Evolutionary conservation across 129 eudicot species (phyloP).

Genomic region (Cynara cardunculus): DNA sequence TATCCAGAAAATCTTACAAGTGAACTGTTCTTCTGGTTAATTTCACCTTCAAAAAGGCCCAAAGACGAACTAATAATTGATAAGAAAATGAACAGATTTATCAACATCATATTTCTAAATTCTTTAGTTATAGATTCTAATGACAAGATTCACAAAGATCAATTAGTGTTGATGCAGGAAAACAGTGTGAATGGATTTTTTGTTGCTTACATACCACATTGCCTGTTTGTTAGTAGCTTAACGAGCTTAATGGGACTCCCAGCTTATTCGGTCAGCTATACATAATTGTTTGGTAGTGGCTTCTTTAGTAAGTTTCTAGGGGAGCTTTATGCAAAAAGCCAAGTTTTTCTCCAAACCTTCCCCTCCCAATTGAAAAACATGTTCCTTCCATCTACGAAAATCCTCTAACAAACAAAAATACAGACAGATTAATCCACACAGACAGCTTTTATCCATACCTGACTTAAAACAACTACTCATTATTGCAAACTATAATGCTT

Average conservation of each 20-base stretch:
- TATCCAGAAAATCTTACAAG: slow-evolving; percentile 17
- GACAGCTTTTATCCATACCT: neutral
- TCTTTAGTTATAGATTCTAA: neutral
- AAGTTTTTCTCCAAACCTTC: neutral
- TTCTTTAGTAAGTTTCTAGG: neutral
- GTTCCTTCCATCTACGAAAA: neutral
- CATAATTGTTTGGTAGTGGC: neutral
- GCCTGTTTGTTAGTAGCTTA: neutral
- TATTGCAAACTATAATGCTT: neutral
- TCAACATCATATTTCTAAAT: slow-evolving; percentile 3
- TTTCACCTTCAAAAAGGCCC: slow-evolving; percentile 63
- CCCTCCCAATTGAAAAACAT: neutral
- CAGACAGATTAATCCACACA: neutral
- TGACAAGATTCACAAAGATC: neutral
- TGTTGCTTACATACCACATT: neutral
- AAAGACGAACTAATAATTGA: slow-evolving; percentile 25
- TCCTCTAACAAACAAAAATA: neutral
- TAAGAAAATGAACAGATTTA: slow-evolving; percentile 7
- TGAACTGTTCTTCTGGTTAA: slow-evolving; percentile 32
- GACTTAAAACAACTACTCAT: neutral
- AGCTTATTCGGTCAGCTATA: neutral
- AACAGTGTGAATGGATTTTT: neutral
- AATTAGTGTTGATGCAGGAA: neutral
- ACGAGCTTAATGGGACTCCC: neutral
- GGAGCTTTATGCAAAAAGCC: neutral